phyloP scores from a whole-genome alignment of 768 basidiomycete species.

The Phylloporus sp. region DNA sequence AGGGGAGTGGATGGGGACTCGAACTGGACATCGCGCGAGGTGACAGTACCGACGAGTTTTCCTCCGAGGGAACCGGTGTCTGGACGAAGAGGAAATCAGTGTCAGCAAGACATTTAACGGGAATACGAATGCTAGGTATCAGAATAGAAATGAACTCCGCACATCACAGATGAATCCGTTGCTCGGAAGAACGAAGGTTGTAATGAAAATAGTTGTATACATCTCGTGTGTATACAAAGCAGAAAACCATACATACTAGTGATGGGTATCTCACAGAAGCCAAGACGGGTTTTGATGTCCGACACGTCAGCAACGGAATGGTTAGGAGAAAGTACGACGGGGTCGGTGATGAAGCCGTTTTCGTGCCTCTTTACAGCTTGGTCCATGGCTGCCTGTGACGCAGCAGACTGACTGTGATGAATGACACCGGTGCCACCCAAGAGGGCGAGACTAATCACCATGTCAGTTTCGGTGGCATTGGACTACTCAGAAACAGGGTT shows the following conservation, averaged over 20 bases:
- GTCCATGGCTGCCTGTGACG: constrained; percentile 93
- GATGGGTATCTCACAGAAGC: constrained; percentile 96
- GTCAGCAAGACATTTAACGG: constrained; percentile 20
- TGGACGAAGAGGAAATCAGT: constrained; percentile 29
- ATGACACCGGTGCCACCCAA: constrained; percentile 97
- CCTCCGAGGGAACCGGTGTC: constrained; percentile 85
- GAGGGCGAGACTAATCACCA: constrained; percentile 92
- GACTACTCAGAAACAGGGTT: constrained; percentile 95
- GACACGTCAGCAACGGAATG: constrained; percentile 84
- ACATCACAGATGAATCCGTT: constrained; percentile 68
- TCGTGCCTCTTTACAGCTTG: constrained; percentile 97
- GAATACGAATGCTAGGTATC: constrained; percentile 2
- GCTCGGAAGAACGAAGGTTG: constrained; percentile 91
- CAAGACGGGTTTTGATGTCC: constrained; percentile 85
- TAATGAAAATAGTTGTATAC: constrained; percentile 38
- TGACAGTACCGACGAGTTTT: constrained; percentile 94
- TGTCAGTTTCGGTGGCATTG: constrained; percentile 96
- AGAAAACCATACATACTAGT: constrained; percentile 66
- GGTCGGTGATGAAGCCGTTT: constrained; percentile 97
- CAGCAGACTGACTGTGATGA: constrained; percentile 88
- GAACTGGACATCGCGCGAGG: constrained; percentile 95
- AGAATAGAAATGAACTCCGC: constrained; percentile 46
- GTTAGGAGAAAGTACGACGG: constrained; percentile 77
- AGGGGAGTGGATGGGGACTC: constrained; percentile 61
- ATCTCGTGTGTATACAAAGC: constrained; percentile 33